Evolutionary conservation across 2,329 filamentous ascomycete genomes (phyloP).

Genomic region (Venturia asperata): DNA sequence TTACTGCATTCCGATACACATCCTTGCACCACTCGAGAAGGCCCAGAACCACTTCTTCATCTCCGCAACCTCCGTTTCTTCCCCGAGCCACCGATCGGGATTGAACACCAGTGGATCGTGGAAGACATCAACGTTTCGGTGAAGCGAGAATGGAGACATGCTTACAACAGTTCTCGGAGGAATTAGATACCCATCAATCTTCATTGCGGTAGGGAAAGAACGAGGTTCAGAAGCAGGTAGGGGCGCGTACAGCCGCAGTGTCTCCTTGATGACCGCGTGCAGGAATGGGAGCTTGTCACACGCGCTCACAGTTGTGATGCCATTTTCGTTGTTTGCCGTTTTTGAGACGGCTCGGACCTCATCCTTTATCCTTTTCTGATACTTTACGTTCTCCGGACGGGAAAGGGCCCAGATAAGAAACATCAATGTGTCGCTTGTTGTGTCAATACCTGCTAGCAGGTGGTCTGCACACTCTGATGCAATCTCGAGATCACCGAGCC

Average conservation of each 20-base stretch:
- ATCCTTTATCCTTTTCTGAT: conserved; percentile 40
- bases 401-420: conserved; percentile 39
- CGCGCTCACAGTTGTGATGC: conserved; percentile 31
- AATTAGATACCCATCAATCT: conserved; percentile 33
- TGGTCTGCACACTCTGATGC: conserved; percentile 50
- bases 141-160: conserved; percentile 35
- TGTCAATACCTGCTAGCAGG: conserved; percentile 36
- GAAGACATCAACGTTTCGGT: conserved; percentile 32
- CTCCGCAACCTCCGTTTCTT: conserved; percentile 23
- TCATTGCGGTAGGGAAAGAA: conserved; percentile 30
- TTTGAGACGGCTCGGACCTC: conserved; percentile 35
- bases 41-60: conserved; percentile 36
- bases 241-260: conserved; percentile 44
- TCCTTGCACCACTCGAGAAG: conserved; percentile 36
- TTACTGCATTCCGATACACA: conserved; percentile 36
- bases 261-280: conserved; percentile 46
- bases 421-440: conserved; percentile 30
- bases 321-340: conserved; percentile 25
- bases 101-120: conserved; percentile 27
- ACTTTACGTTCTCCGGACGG: conserved; percentile 34
- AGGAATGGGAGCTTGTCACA: conserved; percentile 39
- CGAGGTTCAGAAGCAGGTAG: conserved; percentile 47
- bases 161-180: conserved; percentile 34
- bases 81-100: conserved; percentile 30
- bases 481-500: conserved; percentile 40